These are phyloP conservation scores for Stephania yunnanensis DNA, from an alignment of 164 flowering plant species.

Conservation along the genomic window DNA sequence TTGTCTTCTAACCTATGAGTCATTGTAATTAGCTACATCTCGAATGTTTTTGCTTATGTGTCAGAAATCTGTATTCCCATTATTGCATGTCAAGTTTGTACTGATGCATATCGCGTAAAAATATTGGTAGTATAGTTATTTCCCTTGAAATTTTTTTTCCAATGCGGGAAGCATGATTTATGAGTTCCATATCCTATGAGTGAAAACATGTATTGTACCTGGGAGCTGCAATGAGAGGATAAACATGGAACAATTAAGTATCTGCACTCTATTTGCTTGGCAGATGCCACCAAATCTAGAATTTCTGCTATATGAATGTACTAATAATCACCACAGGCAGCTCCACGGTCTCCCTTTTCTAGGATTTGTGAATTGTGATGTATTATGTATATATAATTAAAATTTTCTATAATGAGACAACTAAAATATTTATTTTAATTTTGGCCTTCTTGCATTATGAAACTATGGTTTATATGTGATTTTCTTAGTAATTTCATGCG, in stretches of 20 bases:
- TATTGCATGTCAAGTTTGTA: too few relatives aligned
- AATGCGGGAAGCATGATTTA: too few relatives aligned
- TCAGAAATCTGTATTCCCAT: too few relatives aligned
- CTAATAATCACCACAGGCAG: not conserved
- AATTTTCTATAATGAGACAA: not conserved
- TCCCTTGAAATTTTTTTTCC: too few relatives aligned
- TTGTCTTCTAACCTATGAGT: too few relatives aligned
- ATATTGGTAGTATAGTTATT: too few relatives aligned
- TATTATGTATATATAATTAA: not conserved
- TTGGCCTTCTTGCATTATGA: not conserved
- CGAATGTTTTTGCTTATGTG: too few relatives aligned
- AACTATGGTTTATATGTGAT: not conserved
- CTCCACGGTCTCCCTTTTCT: not conserved
- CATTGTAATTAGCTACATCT: too few relatives aligned
- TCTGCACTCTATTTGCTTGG: not conserved
- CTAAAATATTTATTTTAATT: not conserved
- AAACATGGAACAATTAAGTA: not conserved
- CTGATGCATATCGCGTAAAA: too few relatives aligned
- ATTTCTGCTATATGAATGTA: not conserved
- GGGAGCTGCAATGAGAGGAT: not conserved
- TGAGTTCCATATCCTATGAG: not conserved
- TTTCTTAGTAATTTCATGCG: not conserved
- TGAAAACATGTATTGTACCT: not conserved
- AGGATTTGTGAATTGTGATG: not conserved
- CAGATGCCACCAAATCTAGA: not conserved